Conservation (phyloP, 805 yeast species). For the Candida glaebosa region DNA sequence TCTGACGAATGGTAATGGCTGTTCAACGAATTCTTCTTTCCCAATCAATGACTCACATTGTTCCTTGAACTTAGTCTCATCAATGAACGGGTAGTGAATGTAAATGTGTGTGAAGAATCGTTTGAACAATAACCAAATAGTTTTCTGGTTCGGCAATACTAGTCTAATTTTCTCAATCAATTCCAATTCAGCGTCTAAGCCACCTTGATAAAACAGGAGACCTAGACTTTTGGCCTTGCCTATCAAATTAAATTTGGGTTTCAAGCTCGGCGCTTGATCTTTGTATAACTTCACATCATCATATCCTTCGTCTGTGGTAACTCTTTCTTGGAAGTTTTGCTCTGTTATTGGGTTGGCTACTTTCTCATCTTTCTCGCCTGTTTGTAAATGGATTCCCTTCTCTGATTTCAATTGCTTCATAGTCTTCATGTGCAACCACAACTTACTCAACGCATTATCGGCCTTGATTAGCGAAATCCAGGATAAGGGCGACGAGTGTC, state of each 20-base stretch:
- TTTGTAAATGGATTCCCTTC: neutral
- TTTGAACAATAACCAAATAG: conserved; percentile 36
- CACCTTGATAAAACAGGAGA: conserved; percentile 26
- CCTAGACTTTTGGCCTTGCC: conserved; percentile 20
- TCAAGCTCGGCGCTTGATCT: conserved; percentile 2
- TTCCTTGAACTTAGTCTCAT: conserved; percentile 28
- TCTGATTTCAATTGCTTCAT: conserved; percentile 1
- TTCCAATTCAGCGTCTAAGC: conserved; percentile 20
- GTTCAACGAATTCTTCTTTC: conserved; percentile 15
- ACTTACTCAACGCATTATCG: conserved; percentile 18
- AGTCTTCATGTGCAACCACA: conserved; percentile 12
- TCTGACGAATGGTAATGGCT: conserved; percentile 17
- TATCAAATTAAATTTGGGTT: conserved; percentile 8
- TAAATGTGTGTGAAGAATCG: conserved; percentile 41
- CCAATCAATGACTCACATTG: conserved; percentile 5
- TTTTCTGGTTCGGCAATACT: conserved; percentile 32
- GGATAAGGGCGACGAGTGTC: conserved; percentile 29
- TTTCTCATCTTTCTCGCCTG: neutral
- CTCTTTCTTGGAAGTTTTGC: conserved; percentile 8
- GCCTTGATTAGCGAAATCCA: conserved; percentile 26
- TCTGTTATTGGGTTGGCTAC: neutral
- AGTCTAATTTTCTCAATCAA: conserved; percentile 27
- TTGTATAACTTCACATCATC: conserved; percentile 8
- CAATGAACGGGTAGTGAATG: conserved; percentile 43
- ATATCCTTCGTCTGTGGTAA: conserved; percentile 11